A percentile compares a stretch with the other conserved stretches of the same genome.
Evolutionary conservation across 2,329 filamentous ascomycete species (phyloP).

Genomic region (Colletotrichum sp.): DNA sequence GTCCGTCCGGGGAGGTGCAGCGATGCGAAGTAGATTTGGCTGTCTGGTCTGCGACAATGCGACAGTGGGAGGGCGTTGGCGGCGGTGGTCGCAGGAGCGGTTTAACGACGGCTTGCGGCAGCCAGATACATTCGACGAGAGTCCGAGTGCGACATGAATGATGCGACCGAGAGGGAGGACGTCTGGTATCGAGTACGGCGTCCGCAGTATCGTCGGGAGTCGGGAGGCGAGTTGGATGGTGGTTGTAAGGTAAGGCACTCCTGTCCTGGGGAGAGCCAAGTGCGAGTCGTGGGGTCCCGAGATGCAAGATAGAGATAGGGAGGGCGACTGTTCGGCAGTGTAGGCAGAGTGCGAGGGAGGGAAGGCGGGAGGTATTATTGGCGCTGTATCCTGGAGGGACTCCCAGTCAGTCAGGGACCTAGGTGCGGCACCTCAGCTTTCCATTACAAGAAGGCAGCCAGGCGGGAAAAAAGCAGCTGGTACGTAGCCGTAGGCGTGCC

Average conservation of each 20-base stretch:
- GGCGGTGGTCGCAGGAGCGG: neutral
- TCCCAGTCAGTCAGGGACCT: neutral
- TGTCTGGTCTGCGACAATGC: conserved; percentile 12
- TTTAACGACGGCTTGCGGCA: neutral
- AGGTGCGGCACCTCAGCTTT: neutral
- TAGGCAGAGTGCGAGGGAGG: neutral
- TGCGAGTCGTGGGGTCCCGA: neutral
- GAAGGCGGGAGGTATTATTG: neutral
- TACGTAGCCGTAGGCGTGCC: neutral
- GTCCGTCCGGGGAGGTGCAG: conserved; percentile 20
- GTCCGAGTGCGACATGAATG: conserved; percentile 11
- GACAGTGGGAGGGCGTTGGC: neutral
- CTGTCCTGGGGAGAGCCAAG: neutral
- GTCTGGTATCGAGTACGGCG: neutral
- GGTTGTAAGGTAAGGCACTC: neutral
- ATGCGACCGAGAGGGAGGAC: neutral
- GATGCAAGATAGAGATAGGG: neutral
- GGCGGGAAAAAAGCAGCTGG: neutral
- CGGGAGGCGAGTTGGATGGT: neutral
- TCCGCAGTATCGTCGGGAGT: neutral
- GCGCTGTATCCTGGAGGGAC: neutral
- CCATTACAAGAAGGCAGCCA: neutral
- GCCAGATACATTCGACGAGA: neutral
- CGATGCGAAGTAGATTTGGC: neutral
- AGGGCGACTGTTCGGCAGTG: neutral